Evolutionary conservation across 768 basidiomycete species (phyloP).

Genomic region (Rhizopogon rudus): DNA sequence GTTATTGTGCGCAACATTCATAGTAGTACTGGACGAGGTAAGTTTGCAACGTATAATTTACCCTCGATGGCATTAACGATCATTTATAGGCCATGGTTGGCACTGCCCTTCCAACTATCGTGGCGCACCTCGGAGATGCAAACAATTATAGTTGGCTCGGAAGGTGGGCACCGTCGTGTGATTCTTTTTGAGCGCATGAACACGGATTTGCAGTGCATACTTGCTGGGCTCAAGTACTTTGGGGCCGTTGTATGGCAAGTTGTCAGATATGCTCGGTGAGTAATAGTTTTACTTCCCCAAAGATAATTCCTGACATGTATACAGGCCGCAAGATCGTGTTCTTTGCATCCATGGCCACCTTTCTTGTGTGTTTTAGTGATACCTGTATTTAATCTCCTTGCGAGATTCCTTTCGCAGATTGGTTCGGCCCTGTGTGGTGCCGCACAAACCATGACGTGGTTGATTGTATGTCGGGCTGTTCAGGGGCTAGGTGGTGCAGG

Average conservation of each 20-base stretch:
- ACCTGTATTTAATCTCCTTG: background rate
- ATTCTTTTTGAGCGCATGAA: background rate
- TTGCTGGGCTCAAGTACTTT: conserved; percentile 63
- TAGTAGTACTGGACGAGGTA: conserved; percentile 60
- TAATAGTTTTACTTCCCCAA: background rate
- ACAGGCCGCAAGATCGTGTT: conserved; percentile 67
- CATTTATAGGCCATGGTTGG: conserved; percentile 54
- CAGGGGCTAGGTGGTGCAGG: conserved; percentile 85
- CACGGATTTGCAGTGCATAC: conserved; percentile 53
- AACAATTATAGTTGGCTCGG: conserved; percentile 70
- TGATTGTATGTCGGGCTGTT: conserved; percentile 70
- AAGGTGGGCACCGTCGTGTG: conserved; percentile 34
- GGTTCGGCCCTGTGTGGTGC: conserved; percentile 81
- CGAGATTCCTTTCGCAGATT: conserved; percentile 34
- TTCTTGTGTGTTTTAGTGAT: conserved; percentile 45
- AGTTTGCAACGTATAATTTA: background rate
- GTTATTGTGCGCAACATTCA: conserved; percentile 24
- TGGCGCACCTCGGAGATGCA: conserved; percentile 58
- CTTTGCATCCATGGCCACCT: conserved; percentile 58
- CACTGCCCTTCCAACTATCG: conserved; percentile 75
- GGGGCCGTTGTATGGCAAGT: conserved; percentile 72
- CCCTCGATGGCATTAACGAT: background rate
- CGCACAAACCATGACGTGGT: conserved; percentile 73
- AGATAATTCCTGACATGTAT: background rate
- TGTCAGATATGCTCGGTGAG: conserved; percentile 54